phyloP scores from a whole-genome alignment of 2,329 filamentous ascomycete species.

The Nemania sp. region DNA sequence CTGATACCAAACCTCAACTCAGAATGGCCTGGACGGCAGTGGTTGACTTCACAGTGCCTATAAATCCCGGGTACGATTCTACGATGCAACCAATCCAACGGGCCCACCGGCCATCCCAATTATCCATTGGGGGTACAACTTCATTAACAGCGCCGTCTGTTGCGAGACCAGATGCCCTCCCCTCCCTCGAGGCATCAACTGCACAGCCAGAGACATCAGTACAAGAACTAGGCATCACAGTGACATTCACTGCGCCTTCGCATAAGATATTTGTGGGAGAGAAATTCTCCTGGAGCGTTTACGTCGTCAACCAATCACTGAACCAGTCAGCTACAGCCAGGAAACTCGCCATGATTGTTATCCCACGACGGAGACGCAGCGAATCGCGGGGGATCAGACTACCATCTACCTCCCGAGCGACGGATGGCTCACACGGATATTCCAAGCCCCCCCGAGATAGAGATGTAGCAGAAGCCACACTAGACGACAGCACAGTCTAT shows the following conservation, averaged over 20 bases:
- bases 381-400: slow-evolving; percentile 59
- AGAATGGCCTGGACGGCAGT: slow-evolving; percentile 70
- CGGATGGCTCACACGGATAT: slow-evolving; percentile 27
- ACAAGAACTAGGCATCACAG: slow-evolving; percentile 71
- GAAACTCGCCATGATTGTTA: slow-evolving; percentile 71
- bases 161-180: slow-evolving; percentile 63
- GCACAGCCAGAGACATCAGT: slow-evolving; percentile 51
- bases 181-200: slow-evolving; percentile 60
- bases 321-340: slow-evolving; percentile 52
- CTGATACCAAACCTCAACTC: slow-evolving; percentile 60
- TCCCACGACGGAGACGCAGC: slow-evolving; percentile 66
- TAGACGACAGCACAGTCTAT: slow-evolving; percentile 74
- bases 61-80: slow-evolving; percentile 65
- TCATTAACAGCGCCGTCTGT: slow-evolving; percentile 63
- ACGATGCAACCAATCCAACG: slow-evolving; percentile 64
- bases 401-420: slow-evolving; percentile 55
- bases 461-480: slow-evolving; percentile 65
- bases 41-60: slow-evolving; percentile 69
- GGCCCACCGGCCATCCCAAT: slow-evolving; percentile 65
- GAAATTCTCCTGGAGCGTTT: slow-evolving; percentile 72
- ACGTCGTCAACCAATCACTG: slow-evolving; percentile 72
- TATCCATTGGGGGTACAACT: slow-evolving; percentile 62
- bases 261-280: slow-evolving; percentile 63
- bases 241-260: slow-evolving; percentile 70
- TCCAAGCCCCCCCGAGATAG: slow-evolving; percentile 33